These are phyloP conservation scores for Sporothrix brasiliensis DNA, from an alignment of 2,329 filamentous ascomycete species.

Conservation along the genomic window DNA sequence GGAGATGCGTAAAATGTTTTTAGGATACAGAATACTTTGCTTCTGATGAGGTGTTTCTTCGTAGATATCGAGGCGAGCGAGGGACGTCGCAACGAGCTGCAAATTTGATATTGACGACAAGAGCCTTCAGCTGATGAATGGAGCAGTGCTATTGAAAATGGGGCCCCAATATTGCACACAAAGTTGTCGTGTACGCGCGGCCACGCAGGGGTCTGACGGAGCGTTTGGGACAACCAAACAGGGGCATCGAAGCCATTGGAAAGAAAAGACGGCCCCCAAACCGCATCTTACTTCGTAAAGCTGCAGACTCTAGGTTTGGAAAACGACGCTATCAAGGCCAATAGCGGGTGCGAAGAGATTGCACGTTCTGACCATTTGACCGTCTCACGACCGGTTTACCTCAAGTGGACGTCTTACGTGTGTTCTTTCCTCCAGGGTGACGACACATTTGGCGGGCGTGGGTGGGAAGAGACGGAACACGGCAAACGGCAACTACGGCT, in stretches of 20 bases:
- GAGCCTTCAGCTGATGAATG: no score
- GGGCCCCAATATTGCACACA: no score
- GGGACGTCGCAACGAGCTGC: background rate
- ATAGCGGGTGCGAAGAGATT: slow-evolving; percentile 17
- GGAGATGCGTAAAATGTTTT: no score
- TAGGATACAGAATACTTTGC: background rate
- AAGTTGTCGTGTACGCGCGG: slow-evolving; percentile 5
- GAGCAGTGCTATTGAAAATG: no score
- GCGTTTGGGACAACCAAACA: background rate
- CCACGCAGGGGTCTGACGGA: slow-evolving; percentile 6
- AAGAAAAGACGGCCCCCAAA: background rate
- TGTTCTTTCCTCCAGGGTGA: background rate
- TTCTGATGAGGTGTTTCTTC: no score
- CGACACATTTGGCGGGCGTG: background rate
- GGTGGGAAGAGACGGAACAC: background rate
- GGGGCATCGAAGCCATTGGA: background rate
- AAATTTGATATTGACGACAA: background rate
- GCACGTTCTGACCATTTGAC: slow-evolving; percentile 22
- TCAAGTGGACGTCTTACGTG: background rate
- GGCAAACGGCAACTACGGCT: background rate
- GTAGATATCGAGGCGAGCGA: no score
- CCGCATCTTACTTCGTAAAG: background rate
- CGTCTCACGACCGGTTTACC: background rate
- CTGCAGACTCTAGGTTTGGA: background rate
- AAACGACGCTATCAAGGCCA: slow-evolving; percentile 22